Base-by-base conservation (phyloP, 805 yeast genomes). In the Schwanniomyces pseudopolymorphus region DNA sequence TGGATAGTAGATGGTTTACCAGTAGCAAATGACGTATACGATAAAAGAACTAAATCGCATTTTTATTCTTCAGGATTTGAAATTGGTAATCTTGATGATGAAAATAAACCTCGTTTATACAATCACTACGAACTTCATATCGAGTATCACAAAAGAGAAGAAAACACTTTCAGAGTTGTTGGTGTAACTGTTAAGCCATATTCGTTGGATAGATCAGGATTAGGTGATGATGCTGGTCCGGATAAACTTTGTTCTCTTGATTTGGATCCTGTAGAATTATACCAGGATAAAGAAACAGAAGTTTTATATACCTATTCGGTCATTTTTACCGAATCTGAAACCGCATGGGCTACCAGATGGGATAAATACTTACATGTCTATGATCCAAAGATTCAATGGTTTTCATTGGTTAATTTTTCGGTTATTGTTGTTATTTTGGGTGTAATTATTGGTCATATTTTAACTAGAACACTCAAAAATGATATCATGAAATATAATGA, bases 271-370 rank as follows among this genome's bases (percentile, higher is more conserved):
- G 74, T 87, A 26, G 55, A 57, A 3, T 73, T 89, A 55, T 70
- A 68, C 42, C 77, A 77, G 41, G 77, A 75, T 17, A 62, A 61
- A 11, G 82, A 77, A 28, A 77, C 84, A 5, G 61, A 64, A 1
- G 96, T 92, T n/a, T 61, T 75, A 16, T 94, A 82, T 70, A 80
- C 96, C n/a, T 94, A 94, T 67, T 84, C 94, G 2, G 94, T 92
- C 16, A 70, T 63, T 28, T 94, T 92, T 76, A 64, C 69, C 17
- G 79, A 78, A 45, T 85, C 92, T 7, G 75, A 73, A 5, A 87
- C 94, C 2, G 81, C 83, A 3, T 94, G 98, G 98, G 98, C 97
- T 27, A 92, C 98, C 2, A 84, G 99, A 71, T 94, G 99, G 99
- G 99, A 94, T 67, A 89, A 89, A 67, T 94, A 94, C 64, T 75